A percentile compares a stretch with the other conserved stretches of the same genome.
Evolutionary conservation across 371 early-diverging fungal species (phyloP).

Genomic region (Dichotomocladium elegans): DNA sequence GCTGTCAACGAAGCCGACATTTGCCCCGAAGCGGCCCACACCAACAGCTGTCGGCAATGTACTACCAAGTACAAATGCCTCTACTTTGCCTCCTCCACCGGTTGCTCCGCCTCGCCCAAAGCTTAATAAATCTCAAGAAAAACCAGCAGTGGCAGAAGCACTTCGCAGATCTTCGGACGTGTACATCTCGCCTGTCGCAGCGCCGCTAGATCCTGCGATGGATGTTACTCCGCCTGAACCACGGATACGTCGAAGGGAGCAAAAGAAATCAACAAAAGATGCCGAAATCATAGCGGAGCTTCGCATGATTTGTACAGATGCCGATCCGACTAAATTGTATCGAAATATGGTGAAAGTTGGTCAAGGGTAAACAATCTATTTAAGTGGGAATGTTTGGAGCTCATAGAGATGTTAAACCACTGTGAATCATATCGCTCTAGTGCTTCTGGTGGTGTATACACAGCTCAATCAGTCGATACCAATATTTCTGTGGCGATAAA

Average conservation of each 20-base stretch:
- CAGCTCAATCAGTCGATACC: conserved; percentile 73
- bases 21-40: conserved; percentile 1
- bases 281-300: conserved; percentile 85
- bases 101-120: conserved; percentile 13
- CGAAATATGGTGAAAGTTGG: conserved; percentile 19
- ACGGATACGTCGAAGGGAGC: conserved; percentile 8
- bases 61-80: background rate
- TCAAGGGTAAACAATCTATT: conserved; percentile 11
- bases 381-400: too few species aligned
- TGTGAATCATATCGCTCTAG: conserved; percentile 29
- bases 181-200: conserved; percentile 18
- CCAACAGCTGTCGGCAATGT: background rate
- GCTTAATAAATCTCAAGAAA: conserved; percentile 2
- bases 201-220: conserved; percentile 36
- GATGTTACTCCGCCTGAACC: conserved; percentile 19
- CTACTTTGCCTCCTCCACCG: conserved; percentile 3
- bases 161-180: conserved; percentile 6
- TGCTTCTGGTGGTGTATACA: conserved; percentile 93
- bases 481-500: conserved; percentile 87
- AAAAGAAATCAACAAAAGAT: conserved; percentile 22
- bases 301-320: conserved; percentile 84
- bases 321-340: conserved; percentile 62
- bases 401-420: background rate
- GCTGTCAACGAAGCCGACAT: conserved; percentile 16
- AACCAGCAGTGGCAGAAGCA: background rate